Evolutionary conservation across 257 asterid genomes (phyloP), one percentile per base, ranked within the genome.

Genomic region (Lithospermum erythrorhizon): DNA sequence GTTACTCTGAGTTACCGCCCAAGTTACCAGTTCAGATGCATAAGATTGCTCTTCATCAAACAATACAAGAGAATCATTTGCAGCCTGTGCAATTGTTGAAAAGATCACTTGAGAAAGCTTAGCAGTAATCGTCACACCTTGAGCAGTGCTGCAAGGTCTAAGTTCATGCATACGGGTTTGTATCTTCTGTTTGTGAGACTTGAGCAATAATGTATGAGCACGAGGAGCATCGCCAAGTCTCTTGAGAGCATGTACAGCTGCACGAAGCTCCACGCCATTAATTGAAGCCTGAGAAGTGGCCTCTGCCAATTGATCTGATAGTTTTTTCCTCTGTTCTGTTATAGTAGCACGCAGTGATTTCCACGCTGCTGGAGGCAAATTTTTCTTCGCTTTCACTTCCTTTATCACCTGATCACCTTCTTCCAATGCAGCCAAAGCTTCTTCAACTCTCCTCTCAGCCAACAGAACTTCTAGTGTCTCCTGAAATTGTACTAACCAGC

Each of bases 11-110:
- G 76, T 81, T 6, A 86, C 90, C 4, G 87, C 85, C 98, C 98
- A 90, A 9, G 93, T 72, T 9, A 90, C 98, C 0, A 90, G 85
- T 72, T 90, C 98, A 17, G 98, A 90, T 4, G 90, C 60, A 55
- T 79, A 88, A 59, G 88, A 94, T 0, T 94, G 87, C 66, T 87
- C 98, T n/a, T 90, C 98, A 21, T 71, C 82, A 14, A 91, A 91
- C 64, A 87, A 83, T 47, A 87, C 67, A 24, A 86, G 63, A 1
- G 98, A 90, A 58, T 87, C 95, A 19, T 73, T 87, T 2, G 95
- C 78, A 3, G 94, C 96, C 64, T 87, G 96, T 21, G 96, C 96
- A 19, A 90, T 75, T 1, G 90, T 81, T 1, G 96, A 83, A 80
- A 87, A 90, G 48, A 86, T 82, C 0, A 85, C 79, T 74, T 87